Base-by-base conservation (phyloP, 306 rosid species). In the Canavalia gladiata region DNA sequence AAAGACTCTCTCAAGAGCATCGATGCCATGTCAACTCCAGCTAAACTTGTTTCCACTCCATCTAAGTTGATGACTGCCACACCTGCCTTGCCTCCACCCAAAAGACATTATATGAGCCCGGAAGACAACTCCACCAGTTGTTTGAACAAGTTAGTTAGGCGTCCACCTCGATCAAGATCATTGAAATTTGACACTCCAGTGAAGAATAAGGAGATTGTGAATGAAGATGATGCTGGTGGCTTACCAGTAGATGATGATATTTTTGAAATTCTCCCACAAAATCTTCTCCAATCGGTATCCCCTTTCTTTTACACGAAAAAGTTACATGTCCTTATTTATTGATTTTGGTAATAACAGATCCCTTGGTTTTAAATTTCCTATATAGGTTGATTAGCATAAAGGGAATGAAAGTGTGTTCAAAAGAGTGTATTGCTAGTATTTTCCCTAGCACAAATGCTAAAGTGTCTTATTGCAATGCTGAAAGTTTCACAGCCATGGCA, bases 271-370 rank as follows among this genome's bases (percentile, higher is more conserved):
- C 97, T 95, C 65, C 84, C 93, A 1, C 71, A 75, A 75, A 84
- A 80, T 75, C 91, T 93, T 83, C 72, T 92, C 64, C 92, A 89
- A 73, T 95, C 92, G 87, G 99, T 92, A 92, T 72, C 92, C 62
- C 43, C 67, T 68, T 29, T 34, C 49, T 35, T 60, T 60, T 68
- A 28, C 12, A 37, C 3, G 43, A 4, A 25, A 2, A 74, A 42
- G 1, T 75, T 34, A 4, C 54, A 12, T 2, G 9, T 43, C 30
- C 2, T 18, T 30, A 2, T 72, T 45, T 18, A 43, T 2, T 43
- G 18, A 29, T 6, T 43, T 30, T 45, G 18, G n/a, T 10, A 34
- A 29, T 10, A 30, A 47, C 18, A 29, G 30, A 50, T 50, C 31
- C 7, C 56, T 34, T 64, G 31, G 6, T 25, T 74, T 10, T 45